These are phyloP conservation scores for Ophiostoma sp. DNA, from an alignment of 2,329 filamentous ascomycete genomes.

Conservation along the genomic window DNA sequence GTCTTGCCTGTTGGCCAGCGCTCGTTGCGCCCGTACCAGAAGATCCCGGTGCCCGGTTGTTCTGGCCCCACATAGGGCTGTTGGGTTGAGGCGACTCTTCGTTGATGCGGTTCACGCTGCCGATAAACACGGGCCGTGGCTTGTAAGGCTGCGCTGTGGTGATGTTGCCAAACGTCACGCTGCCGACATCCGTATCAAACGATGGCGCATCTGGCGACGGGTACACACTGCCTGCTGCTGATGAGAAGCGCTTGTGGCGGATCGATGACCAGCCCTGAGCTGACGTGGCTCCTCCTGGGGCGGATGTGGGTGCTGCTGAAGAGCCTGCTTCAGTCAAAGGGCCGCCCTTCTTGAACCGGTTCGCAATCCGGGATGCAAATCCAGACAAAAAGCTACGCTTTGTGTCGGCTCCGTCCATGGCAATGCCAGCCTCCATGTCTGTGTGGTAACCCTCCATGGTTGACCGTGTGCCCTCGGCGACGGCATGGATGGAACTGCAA, in stretches of 20 bases:
- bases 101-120: constrained; percentile 22
- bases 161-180: constrained; percentile 23
- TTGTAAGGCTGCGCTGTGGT: constrained; percentile 26
- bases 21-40: not conserved
- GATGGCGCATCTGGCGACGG: constrained; percentile 22
- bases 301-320: not conserved
- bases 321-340: constrained; percentile 1
- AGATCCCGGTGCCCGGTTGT: not conserved
- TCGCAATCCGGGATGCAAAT: constrained; percentile 17
- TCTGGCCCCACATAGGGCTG: constrained; percentile 5
- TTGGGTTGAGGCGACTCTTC: constrained; percentile 21
- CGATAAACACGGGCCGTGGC: constrained; percentile 26
- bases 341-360: constrained; percentile 16
- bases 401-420: not conserved
- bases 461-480: constrained; percentile 16
- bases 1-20: not conserved
- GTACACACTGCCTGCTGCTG: constrained; percentile 9
- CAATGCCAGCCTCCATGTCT: not conserved
- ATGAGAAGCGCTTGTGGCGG: constrained; percentile 14
- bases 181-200: constrained; percentile 25
- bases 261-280: not conserved
- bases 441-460: constrained; percentile 9
- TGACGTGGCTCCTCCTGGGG: not conserved
- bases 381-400: constrained; percentile 18
- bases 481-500: constrained; percentile 7